Evolutionary conservation across 371 early-diverging fungal genomes (phyloP), one percentile per base, ranked within the genome.

Genomic region (Scutellospora calospora): DNA sequence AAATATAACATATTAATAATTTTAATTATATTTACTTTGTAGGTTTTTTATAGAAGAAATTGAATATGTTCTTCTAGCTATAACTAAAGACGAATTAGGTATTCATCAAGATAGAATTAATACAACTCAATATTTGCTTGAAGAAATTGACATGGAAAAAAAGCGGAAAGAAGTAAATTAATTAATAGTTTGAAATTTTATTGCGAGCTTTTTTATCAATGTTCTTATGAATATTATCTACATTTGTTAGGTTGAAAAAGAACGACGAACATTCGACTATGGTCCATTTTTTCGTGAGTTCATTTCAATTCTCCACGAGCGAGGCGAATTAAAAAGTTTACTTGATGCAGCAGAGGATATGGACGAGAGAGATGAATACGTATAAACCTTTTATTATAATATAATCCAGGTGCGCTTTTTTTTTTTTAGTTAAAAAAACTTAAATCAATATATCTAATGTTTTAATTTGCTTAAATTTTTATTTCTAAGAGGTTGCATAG

Each of bases 201-300:
- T 1, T 45, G 6, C 9, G 22, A 1, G 0, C 11, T 45, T 6
- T 45, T 5, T 45, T 9, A 0, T 45, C 45, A 45, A 45, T 45
- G 11, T 45, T 45, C 45, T 5, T 45, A 9, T 45, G 5, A 45
- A 45, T 45, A 45, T 45, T 45, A 45, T 60, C n/a, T 41, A 41
- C 18, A 25, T 35, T 38, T 68, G 68, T 18, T 68, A 79, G 79
- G 16, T 63, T 9, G 69, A 68, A 12, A 79, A 79, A 25, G 55
- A 25, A 31, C 66, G 79, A 1, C 51, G 69, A 54, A 54, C 25
- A 31, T 57, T 33, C 25, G 57, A 79, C 27, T 79, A 79, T 41
- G 69, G 62, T 6, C 55, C 69, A 8, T 79, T 79, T n/a, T 22
- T 79, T 35, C 29, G 45, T 52, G 79, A 79, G 33, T 79, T 68